Evolutionary conservation across 495 filamentous ascomycete species (phyloP), one percentile per base, ranked within the genome.

Genomic region (Sporormia fimetaria): DNA sequence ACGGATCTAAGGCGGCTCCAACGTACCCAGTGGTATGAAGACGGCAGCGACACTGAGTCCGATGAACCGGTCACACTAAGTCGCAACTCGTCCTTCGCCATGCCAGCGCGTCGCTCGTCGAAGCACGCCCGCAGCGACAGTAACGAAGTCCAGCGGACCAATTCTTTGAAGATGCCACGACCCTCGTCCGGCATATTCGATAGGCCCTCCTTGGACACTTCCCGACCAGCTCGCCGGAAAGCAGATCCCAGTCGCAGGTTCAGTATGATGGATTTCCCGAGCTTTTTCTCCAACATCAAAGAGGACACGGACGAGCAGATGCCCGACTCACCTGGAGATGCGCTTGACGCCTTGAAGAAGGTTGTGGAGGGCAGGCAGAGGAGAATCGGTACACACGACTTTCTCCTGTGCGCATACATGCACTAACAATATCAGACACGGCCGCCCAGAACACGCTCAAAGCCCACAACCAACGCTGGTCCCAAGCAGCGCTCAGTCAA

Each of bases 341-440:
- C 74, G 2, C 62, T 70, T 9, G 67, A 72, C 52, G 83, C 83
- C 40, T 62, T 92, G 21, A 77, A 78, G 21, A 83, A 82, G 58
- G 69, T 92, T 12, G 63, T 82, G 12, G 76, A 81, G 55, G 73
- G 67, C 27, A 70, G 80, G 20, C 72, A 74, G 36, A 73, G 70
- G 36, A 59, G 64, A 25, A 41, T 38, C 21, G 51, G 54, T 52
- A 44, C 31, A 37, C 27, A 38, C 0, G 31, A 8, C 25, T 22
- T 31, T 33, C 7, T 28, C 1, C 3, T 24, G 1, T 40, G n/a
- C 31, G 25, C 20, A 24, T 29, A 15, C 23, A 15, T 34, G n/a
- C 14, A 20, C 37, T 42, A 41, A 33, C 15, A 6, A 15, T 5
- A 4, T 2, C 25, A 54, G 51, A 54, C 22, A 38, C 29, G 12